Base-by-base conservation (phyloP, 129 eudicot genomes). In the Tagetes patula region DNA sequence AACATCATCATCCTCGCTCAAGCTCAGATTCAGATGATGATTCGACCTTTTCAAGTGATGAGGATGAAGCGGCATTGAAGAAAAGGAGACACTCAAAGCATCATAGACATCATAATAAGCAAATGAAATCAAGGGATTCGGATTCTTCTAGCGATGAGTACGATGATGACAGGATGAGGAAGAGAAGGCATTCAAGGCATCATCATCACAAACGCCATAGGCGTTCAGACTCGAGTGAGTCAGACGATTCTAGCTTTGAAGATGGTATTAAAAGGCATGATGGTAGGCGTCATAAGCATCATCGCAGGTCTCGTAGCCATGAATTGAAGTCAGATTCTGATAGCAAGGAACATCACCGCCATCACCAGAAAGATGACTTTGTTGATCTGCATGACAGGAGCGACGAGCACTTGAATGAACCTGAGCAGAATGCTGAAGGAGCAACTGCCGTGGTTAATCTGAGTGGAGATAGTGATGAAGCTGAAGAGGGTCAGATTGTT, bases 161-260 rank as follows among this genome's bases (percentile, higher is more conserved):
- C 59, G 82, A 75, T 69, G 84, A 45, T 65, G 84, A 48, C 9
- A 61, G 40, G 4, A 37, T 31, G 8, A 85, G 71, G 68, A 84
- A 81, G 60, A 75, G 83, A 38, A 73, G 75, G 36, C 87, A 65
- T 45, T 63, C 71, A 11, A 81, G 78, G 71, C 88, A 77, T 33
- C 82, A 59, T 69, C 69, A 70, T 70, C 80, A 79, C 45, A 87
- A 79, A 58, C 81, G 41, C 32, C 90, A 73, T 50, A 79, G 79
- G 8, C 76, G 67, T 38, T 46, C 80, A 8, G 78, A 77, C 3
- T 79, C 89, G 2, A 70, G 76, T 58, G 76, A 46, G 56, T 78
- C 86, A 5, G 89, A 84, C 46, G 75, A 76, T 54, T 81, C 94
- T n/a, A 78, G 87, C 71, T 84, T 75, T 64, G 88, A 82, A 20